Evolutionary conservation across 2,329 filamentous ascomycete species (phyloP), one percentile per base, ranked within the genome.

Genomic region (Phaeosphaeriaceae sp.): DNA sequence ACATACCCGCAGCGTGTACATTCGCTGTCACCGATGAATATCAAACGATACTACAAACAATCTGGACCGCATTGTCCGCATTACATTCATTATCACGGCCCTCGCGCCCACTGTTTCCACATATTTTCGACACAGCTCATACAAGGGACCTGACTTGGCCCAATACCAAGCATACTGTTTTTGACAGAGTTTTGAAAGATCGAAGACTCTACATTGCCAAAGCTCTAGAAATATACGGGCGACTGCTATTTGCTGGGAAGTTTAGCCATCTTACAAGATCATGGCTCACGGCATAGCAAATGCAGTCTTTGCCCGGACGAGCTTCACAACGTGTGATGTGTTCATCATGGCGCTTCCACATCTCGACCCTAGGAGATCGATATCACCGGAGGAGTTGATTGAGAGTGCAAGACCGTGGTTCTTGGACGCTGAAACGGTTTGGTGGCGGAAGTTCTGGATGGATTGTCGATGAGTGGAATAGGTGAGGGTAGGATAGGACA

Each of bases 391-490:
- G 37, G 61, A 69, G 28, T 32, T 70, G 15, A 58, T 69, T 11
- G 61, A 64, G 12, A 55, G 60, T 28, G 61, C 53, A n/a, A 60
- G 51, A 15, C 69, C 67, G n/a, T 72, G 68, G 68, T 69, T 66
- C 23, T 34, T 72, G 15, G 69, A 72, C 35, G 57, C 62, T 0
- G 68, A 71, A 35, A 70, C 64, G 30, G 54, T 71, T 6, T 72
- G 69, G 68, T 70, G 59, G 59, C 49, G 69, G 36, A 61, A 58
- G 45, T 65, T 70, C 26, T 54, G 52, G 28, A 52, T 65, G 46
- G 58, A 53, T 15, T 48, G 54, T 87, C 50, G 89, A 90, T 50
- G 90, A 92, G 42, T 6, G 4, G 2, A 20, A n/a, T 9, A n/a
- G 13, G 26, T 13, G 36, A 11, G 23, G 23, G 6, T 1, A 6